Evolutionary conservation across 2,329 filamentous ascomycete species (phyloP), one percentile per base, ranked within the genome.

Genomic region (Leptographium lundbergii): DNA sequence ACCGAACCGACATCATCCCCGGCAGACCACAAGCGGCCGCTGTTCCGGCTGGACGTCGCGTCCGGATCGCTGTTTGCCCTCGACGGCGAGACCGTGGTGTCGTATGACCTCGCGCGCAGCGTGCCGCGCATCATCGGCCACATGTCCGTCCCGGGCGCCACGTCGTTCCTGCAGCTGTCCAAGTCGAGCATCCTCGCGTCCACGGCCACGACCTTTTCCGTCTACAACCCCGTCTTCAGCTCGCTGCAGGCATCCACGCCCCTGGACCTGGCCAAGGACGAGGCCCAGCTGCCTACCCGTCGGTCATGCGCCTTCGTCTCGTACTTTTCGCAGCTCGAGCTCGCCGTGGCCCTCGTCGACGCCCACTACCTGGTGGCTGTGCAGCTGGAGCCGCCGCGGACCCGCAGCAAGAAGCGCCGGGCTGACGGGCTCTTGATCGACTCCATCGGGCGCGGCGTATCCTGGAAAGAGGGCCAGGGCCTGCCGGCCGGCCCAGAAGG

Each of bases 181-280:
- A 81, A 80, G 59, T 82, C 86, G 9, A 82, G 86, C 5, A 70
- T 89, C 1, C 75, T 91, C 52, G 78, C 82, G 1, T 75, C 81
- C n/a, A 84, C 83, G 0, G 66, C 76, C 0, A 71, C 76, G 11
- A 75, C 77, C 0, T 78, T 87, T 48, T 77, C 74, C 50, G 75
- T 89, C 17, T 87, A 86, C 68, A 89, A 90, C 69, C 81, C 86
- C 39, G 81, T 85, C 61, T 91, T 84, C 68, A 80, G 74, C 34
- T 83, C 81, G 9, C 67, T 82, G n/a, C 81, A 84, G 64, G 78
- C 78, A 36, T 77, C 75, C 51, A 25, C 34, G 68, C 61, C n/a
- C 34, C 34, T 36, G 69, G 75, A 67, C 36, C 36, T 39, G 36
- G 36, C 13, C 36, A 5, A 39, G 13, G 36, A 39, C 36, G 36